Percentiles rank a stretch among this genome's conserved stretches.
phyloP scores from a whole-genome alignment of 148 eudicot species.

The Talinum fruticosum region DNA sequence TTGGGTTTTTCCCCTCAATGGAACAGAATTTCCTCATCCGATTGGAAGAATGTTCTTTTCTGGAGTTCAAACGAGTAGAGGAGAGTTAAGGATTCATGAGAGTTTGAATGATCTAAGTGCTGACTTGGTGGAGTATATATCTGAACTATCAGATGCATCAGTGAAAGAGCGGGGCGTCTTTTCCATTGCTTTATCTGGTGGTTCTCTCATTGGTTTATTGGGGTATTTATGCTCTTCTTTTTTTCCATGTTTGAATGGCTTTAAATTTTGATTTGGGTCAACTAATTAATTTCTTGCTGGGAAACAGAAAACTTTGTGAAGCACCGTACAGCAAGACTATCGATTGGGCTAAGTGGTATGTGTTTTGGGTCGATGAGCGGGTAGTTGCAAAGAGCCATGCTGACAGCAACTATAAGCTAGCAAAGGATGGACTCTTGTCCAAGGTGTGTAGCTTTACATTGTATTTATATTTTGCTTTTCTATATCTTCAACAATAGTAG shows the following conservation, averaged over 20 bases:
- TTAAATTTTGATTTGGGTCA: constrained; percentile 14
- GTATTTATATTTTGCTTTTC: background rate
- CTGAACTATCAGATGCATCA: constrained; percentile 75
- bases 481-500: background rate
- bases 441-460: constrained; percentile 49
- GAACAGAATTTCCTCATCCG: constrained; percentile 12
- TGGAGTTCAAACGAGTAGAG: constrained; percentile 54
- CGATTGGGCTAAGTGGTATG: constrained; percentile 90
- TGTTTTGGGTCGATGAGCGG: constrained; percentile 90
- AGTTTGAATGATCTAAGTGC: constrained; percentile 65
- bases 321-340: constrained; percentile 84
- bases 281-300: constrained; percentile 16
- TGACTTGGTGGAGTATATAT: constrained; percentile 78
- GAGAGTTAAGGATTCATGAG: constrained; percentile 78
- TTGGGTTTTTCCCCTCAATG: background rate
- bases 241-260: constrained; percentile 2
- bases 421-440: constrained; percentile 68
- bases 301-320: constrained; percentile 64
- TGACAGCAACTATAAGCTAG: constrained; percentile 88
- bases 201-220: constrained; percentile 73
- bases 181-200: constrained; percentile 84
- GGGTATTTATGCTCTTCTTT: constrained; percentile 43
- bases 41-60: constrained; percentile 54
- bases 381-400: constrained; percentile 76
- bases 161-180: constrained; percentile 84